A percentile compares a stretch with the other conserved stretches of the same genome.
These are phyloP conservation scores for Blastobotrys robertii DNA, from an alignment of 805 yeast genomes.

Conservation along the genomic window DNA sequence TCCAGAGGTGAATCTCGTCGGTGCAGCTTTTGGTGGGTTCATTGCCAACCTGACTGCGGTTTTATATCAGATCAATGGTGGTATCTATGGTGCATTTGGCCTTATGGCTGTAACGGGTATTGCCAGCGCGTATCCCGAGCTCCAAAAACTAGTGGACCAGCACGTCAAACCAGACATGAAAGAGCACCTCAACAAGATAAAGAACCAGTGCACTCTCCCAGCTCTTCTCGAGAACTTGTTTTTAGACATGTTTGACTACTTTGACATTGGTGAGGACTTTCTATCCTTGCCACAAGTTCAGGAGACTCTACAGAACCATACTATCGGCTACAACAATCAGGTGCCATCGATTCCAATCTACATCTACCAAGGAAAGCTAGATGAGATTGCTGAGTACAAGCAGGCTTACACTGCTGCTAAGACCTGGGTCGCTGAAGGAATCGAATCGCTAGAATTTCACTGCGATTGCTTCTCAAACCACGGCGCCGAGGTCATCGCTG, in stretches of 20 bases:
- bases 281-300: conserved; percentile 6
- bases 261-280: conserved; percentile 6
- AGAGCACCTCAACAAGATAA: conserved; percentile 3
- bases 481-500: too few relatives aligned
- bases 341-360: conserved; percentile 14
- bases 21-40: conserved; percentile 21
- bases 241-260: neutral
- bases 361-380: conserved; percentile 17
- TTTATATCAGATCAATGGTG: conserved; percentile 10
- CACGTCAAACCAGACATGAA: conserved; percentile 6
- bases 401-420: too few relatives aligned
- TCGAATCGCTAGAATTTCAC: too few relatives aligned
- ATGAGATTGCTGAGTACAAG: conserved; percentile 10
- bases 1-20: conserved; percentile 18
- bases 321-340: conserved; percentile 8
- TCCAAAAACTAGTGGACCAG: conserved; percentile 5
- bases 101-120: conserved; percentile 18
- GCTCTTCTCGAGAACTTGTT: conserved; percentile 9
- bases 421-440: too few relatives aligned
- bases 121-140: conserved; percentile 15
- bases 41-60: conserved; percentile 16
- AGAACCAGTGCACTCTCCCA: conserved; percentile 12
- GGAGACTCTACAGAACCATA: conserved; percentile 10
- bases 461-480: too few relatives aligned
- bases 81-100: conserved; percentile 15